Percentiles rank a stretch among this genome's conserved stretches.
These are phyloP conservation scores for Thinopyrum elongatum DNA, from an alignment of 176 grass and related monocot genomes.

Conservation along the genomic window DNA sequence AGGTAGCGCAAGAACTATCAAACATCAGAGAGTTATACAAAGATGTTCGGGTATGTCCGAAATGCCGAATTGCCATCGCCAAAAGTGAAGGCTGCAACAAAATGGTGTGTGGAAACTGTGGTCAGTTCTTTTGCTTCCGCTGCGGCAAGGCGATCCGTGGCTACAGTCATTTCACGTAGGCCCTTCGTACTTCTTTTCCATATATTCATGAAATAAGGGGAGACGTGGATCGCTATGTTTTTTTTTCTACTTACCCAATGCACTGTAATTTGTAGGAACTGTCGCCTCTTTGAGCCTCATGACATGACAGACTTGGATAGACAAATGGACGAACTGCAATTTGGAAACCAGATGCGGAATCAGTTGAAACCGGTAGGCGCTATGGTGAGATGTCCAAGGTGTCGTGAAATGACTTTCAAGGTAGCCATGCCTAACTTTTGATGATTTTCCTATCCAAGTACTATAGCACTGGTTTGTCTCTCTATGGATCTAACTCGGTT, in stretches of 20 bases:
- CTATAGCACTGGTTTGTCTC: neutral
- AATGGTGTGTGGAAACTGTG: slow-evolving; percentile 48
- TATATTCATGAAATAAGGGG: neutral
- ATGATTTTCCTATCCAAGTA: too few relatives aligned
- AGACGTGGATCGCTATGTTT: neutral
- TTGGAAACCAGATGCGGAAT: neutral
- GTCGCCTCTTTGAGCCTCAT: neutral
- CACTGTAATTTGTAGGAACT: neutral
- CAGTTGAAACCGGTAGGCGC: neutral
- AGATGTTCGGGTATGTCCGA: neutral
- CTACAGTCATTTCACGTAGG: slow-evolving; percentile 47
- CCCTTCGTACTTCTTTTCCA: neutral
- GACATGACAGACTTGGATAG: neutral
- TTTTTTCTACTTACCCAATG: neutral
- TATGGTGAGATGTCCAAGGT: slow-evolving; percentile 26
- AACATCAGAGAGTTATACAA: neutral
- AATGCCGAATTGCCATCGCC: neutral
- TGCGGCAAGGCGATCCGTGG: slow-evolving; percentile 50
- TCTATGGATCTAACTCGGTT: neutral
- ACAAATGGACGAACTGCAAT: neutral
- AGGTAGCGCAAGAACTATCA: neutral
- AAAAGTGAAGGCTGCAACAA: slow-evolving; percentile 36
- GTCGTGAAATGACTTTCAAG: slow-evolving; percentile 28
- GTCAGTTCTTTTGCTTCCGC: slow-evolving; percentile 54
- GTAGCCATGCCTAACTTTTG: neutral